A percentile compares a stretch with the other conserved stretches of the same genome.
Evolutionary conservation across 2,329 filamentous ascomycete genomes (phyloP).

Genomic region (Neocatenulostroma microsporum): DNA sequence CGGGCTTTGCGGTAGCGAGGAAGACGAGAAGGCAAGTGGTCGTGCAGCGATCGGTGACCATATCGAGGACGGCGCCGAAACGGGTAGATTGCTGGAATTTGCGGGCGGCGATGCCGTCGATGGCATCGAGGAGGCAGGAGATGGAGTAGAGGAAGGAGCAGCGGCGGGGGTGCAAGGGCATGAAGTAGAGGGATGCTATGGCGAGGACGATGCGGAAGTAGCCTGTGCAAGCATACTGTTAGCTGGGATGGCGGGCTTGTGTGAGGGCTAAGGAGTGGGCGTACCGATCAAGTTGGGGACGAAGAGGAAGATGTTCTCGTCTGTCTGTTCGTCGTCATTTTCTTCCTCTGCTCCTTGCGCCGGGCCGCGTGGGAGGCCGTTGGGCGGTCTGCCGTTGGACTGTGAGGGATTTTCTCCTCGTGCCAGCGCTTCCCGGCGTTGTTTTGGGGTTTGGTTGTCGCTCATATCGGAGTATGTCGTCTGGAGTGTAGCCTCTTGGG

Average conservation of each 20-base stretch:
- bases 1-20: conserved; percentile 85
- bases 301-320: conserved; percentile 50
- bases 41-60: conserved; percentile 98
- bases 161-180: conserved; percentile 95
- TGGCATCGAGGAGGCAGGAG: conserved; percentile 88
- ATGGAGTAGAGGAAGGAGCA: conserved; percentile 87
- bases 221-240: conserved; percentile 26
- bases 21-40: conserved; percentile 93
- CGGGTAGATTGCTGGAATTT: conserved; percentile 83
- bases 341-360: conserved; percentile 2
- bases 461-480: too few relatives aligned
- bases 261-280: conserved; percentile 6
- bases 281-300: conserved; percentile 46
- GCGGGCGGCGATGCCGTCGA: conserved; percentile 89
- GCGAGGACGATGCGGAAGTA: conserved; percentile 52
- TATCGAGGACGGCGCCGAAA: conserved; percentile 94
- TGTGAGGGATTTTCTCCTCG: too few relatives aligned
- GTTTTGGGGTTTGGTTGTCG: too few relatives aligned
- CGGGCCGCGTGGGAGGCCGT: conserved; percentile 16
- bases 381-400: conserved; percentile 15
- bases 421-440: too few relatives aligned
- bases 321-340: conserved; percentile 24
- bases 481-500: too few relatives aligned
- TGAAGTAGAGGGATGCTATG: conserved; percentile 92
- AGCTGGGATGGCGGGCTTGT: neutral